A percentile compares a stretch with the other conserved stretches of the same genome.
phyloP scores from a whole-genome alignment of 2,329 filamentous ascomycete species.

The Paracamarosporium sp. region DNA sequence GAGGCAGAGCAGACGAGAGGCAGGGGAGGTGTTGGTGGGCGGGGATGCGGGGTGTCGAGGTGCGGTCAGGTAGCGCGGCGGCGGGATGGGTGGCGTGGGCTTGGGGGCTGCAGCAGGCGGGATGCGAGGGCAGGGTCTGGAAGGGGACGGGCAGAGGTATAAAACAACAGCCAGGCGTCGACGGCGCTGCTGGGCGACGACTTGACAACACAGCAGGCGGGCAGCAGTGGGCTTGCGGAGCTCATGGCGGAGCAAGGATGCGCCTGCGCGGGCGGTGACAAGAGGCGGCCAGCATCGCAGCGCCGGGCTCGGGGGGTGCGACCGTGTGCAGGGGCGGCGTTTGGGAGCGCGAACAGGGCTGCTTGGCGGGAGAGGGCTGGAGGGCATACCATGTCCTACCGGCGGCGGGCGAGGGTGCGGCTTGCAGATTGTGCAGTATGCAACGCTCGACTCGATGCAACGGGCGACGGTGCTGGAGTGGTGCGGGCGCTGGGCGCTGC shows the following conservation, averaged over 20 bases:
- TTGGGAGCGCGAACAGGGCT: constrained; percentile 34
- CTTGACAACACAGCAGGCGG: constrained; percentile 42
- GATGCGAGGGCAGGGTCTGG: constrained; percentile 46
- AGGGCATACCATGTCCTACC: constrained; percentile 52
- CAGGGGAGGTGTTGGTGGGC: constrained; percentile 10
- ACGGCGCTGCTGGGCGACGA: constrained; percentile 25
- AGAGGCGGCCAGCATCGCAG: constrained; percentile 26
- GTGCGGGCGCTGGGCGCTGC: constrained; percentile 25
- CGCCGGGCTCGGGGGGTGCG: constrained; percentile 23
- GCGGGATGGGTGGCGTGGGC: constrained; percentile 21
- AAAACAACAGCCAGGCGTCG: background rate
- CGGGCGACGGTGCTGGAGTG: constrained; percentile 30
- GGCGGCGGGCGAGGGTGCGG: constrained; percentile 46
- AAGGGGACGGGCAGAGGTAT: constrained; percentile 36
- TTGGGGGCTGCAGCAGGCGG: constrained; percentile 29
- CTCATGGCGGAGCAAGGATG: constrained; percentile 37
- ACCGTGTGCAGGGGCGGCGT: constrained; percentile 30
- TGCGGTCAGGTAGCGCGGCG: constrained; percentile 17
- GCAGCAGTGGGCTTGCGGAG: constrained; percentile 36
- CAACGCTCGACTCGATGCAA: constrained; percentile 39
- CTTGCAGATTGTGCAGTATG: constrained; percentile 48
- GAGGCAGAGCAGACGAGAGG: constrained; percentile 15
- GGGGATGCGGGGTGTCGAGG: constrained; percentile 25
- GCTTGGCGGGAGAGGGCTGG: constrained; percentile 47
- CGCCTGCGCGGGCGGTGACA: constrained; percentile 38